These are phyloP conservation scores for Aegilops bicornis DNA, from an alignment of 176 grass and related monocot genomes.

Conservation along the genomic window DNA sequence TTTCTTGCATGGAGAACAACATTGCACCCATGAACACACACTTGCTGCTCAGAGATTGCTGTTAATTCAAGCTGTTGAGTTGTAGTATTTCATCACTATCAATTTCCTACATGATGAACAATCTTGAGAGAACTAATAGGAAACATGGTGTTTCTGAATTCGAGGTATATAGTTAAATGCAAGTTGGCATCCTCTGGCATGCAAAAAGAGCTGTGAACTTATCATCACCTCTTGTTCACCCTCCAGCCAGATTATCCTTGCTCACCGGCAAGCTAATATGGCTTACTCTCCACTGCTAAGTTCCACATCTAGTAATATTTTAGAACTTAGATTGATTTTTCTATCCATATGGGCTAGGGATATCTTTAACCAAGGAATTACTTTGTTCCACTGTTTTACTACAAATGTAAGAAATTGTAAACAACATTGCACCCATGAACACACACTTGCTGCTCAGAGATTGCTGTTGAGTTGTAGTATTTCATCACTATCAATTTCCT, in stretches of 20 bases:
- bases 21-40: background rate
- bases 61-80: background rate
- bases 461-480: background rate
- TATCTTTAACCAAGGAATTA: too few relatives aligned
- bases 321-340: too few relatives aligned
- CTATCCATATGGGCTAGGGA: too few relatives aligned
- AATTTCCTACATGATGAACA: conserved; percentile 2
- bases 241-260: background rate
- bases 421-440: background rate
- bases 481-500: background rate
- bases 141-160: background rate
- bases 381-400: too few relatives aligned
- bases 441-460: background rate
- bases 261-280: background rate
- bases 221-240: background rate
- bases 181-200: background rate
- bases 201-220: background rate
- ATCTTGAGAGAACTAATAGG: background rate
- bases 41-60: conserved; percentile 1
- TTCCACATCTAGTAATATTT: too few relatives aligned
- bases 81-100: background rate
- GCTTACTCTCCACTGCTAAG: background rate
- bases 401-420: too few relatives aligned
- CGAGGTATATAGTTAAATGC: background rate
- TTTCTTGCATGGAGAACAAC: background rate